Evolutionary conservation across 805 yeast genomes (phyloP), one percentile per base, ranked within the genome.

Genomic region (Candida adriatica): DNA sequence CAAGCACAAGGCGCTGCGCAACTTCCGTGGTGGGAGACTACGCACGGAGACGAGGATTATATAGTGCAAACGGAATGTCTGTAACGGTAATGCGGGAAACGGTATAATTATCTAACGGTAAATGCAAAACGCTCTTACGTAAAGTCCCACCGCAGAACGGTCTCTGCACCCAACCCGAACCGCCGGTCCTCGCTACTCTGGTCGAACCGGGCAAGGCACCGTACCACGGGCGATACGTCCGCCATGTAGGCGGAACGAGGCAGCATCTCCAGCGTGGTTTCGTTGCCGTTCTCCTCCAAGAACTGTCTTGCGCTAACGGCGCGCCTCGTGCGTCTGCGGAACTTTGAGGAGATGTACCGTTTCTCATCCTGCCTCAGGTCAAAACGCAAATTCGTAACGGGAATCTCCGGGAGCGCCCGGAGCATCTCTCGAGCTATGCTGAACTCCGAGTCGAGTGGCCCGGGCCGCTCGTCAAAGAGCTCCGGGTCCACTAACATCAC

Each of bases 1-100:
- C 47, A 70, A 66, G 27, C 79, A 74, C 40, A 73, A 69, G 37
- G 80, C 92, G 2, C 53, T 77, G 26, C 65, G 86, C 37, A 76
- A 80, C 32, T 85, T 79, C 53, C 71, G 76, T 19, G 95, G 68
- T 9, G 61, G 64, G 6, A 55, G 61, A 43, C 26, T 61, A 13
- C 45, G 48, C 14, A 48, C 61, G 4, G 46, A 52, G 22, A 46
- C 66, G 3, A 58, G 51, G 20, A 47, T 62, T 33, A 54, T 62
- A 35, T 62, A 46, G 30, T 18, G 10, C n/a, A 6, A n/a, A 17
- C 11, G 20, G 5, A 28, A 9, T 18, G 7, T 8, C 7, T n/a
- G 16, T 13, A 6, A 5, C n/a, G 26, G 4, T 8, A 20, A 16
- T 17, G 8, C 7, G 19, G 8, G 11, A 7, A 13, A n/a, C n/a